phyloP scores from a whole-genome alignment of 805 yeast genomes.

The Maudiozyma bulderi region DNA sequence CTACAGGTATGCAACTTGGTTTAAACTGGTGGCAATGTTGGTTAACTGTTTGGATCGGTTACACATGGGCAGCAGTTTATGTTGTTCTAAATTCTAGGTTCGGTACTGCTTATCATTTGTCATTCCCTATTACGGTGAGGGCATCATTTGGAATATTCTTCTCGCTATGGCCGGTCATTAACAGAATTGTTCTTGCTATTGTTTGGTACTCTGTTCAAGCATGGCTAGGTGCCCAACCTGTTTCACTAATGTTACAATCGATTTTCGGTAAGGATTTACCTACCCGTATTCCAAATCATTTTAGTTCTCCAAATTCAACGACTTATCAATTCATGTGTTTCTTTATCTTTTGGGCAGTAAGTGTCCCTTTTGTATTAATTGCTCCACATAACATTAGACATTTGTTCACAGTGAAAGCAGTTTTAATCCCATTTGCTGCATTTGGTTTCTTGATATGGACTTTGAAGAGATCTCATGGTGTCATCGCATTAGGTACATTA shows the following conservation, averaged over 20 bases:
- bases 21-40: constrained; percentile 83
- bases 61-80: constrained; percentile 54
- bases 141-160: constrained; percentile 79
- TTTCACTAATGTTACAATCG: constrained; percentile 61
- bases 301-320: constrained; percentile 47
- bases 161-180: constrained; percentile 72
- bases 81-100: constrained; percentile 58
- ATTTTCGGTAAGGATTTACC: constrained; percentile 59
- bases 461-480: constrained; percentile 61
- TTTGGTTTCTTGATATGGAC: constrained; percentile 75
- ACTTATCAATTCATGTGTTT: constrained; percentile 61
- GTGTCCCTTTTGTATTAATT: constrained; percentile 68
- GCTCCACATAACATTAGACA: constrained; percentile 74
- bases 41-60: constrained; percentile 83
- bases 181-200: constrained; percentile 74
- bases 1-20: constrained; percentile 67
- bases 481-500: constrained; percentile 10
- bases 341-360: constrained; percentile 67
- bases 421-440: constrained; percentile 69
- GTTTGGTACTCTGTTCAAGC: constrained; percentile 82
- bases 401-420: constrained; percentile 69
- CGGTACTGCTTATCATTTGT: constrained; percentile 67
- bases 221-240: constrained; percentile 75
- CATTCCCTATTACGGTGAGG: constrained; percentile 73
- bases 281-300: constrained; percentile 49